These are phyloP conservation scores for Incumbomyces lentus DNA, from an alignment of 2,329 filamentous ascomycete species.

Conservation along the genomic window DNA sequence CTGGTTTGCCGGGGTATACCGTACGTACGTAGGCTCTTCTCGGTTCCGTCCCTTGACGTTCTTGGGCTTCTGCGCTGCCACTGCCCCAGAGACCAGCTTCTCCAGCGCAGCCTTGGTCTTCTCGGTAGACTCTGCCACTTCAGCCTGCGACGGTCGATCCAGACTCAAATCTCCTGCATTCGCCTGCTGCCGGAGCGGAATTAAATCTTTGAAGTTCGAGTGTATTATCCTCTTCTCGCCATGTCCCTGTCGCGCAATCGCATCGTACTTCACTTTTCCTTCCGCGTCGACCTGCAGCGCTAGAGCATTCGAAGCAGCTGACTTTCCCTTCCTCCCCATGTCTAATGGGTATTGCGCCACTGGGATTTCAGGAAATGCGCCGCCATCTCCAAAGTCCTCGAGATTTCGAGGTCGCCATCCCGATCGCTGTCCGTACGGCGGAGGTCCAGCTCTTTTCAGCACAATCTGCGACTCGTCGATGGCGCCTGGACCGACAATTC, in stretches of 20 bases:
- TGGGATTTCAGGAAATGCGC: conserved; percentile 86
- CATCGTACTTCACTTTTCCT: conserved; percentile 93
- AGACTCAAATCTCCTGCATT: conserved; percentile 87
- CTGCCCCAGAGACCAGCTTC: conserved; percentile 69
- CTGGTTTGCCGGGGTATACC: conserved; percentile 91
- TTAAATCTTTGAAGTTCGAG: conserved; percentile 92
- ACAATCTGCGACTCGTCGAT: conserved; percentile 80
- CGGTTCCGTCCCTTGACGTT: conserved; percentile 71
- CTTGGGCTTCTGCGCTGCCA: conserved; percentile 90
- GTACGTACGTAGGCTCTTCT: conserved; percentile 82
- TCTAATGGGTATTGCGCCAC: conserved; percentile 92
- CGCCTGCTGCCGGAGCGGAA: conserved; percentile 83
- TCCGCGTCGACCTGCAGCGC: conserved; percentile 85
- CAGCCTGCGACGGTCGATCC: conserved; percentile 71
- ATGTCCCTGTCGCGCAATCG: conserved; percentile 84
- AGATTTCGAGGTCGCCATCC: conserved; percentile 83
- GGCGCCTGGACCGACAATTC: conserved; percentile 68
- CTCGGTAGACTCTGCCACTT: conserved; percentile 74
- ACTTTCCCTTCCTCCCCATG: conserved; percentile 70
- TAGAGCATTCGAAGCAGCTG: conserved; percentile 67
- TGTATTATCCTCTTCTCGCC: conserved; percentile 76
- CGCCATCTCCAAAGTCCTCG: conserved; percentile 93
- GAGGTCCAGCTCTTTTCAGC: conserved; percentile 68
- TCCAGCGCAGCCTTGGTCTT: conserved; percentile 80
- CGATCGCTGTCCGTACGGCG: conserved; percentile 73